These are phyloP conservation scores for Pseudozyma sp. DNA, from an alignment of 1,284 basidiomycete genomes.

Conservation along the genomic window DNA sequence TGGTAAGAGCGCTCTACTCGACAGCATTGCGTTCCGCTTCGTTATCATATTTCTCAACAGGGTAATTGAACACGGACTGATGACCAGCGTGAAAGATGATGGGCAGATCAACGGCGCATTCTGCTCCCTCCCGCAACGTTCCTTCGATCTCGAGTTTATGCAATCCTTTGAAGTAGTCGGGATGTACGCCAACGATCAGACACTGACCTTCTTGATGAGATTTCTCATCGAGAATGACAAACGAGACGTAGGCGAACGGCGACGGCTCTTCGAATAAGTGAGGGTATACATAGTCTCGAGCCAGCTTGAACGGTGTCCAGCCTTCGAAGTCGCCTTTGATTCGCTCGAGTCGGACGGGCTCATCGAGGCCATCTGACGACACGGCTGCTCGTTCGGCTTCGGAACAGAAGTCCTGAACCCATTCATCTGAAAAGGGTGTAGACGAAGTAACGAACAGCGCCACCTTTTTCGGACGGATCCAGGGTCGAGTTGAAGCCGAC, in stretches of 20 bases:
- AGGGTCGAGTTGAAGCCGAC: neutral
- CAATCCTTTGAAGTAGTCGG: conserved; percentile 6
- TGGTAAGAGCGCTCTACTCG: too few relatives aligned
- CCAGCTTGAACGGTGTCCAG: conserved; percentile 15
- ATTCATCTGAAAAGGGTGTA: conserved; percentile 4
- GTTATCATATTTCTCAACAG: neutral
- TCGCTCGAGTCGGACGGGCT: neutral
- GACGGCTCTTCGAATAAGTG: conserved; percentile 1
- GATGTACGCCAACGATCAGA: conserved; percentile 8
- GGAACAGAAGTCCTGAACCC: neutral
- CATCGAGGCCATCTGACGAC: neutral
- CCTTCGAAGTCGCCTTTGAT: conserved; percentile 9
- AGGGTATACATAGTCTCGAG: conserved; percentile 6
- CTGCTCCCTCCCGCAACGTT: neutral
- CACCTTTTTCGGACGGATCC: conserved; percentile 1
- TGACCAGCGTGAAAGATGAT: conserved; percentile 7
- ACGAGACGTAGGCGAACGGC: conserved; percentile 5
- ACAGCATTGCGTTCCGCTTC: conserved; percentile 5
- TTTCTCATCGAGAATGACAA: conserved; percentile 8
- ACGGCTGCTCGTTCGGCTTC: neutral
- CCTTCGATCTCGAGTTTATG: conserved; percentile 3
- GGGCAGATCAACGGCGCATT: conserved; percentile 12
- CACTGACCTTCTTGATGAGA: conserved; percentile 8
- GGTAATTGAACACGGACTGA: neutral
- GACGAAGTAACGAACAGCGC: conserved; percentile 9